Evolutionary conservation across 202 grass and related monocot genomes (phyloP).

Genomic region (Schoenoplectus tabernaemontani): DNA sequence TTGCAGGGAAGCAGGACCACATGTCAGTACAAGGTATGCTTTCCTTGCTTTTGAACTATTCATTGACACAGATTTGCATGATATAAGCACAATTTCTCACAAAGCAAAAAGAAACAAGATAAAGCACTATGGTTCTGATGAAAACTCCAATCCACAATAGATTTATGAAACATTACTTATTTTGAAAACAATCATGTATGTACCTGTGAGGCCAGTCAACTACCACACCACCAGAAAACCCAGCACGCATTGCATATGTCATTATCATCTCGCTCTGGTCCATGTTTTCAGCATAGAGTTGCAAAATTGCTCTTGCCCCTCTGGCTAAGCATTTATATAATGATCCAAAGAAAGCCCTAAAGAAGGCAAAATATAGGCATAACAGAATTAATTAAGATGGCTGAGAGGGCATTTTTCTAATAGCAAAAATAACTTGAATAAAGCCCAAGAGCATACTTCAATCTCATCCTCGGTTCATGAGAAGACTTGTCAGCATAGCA

Average conservation of each 20-base stretch:
- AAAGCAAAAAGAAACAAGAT: background rate
- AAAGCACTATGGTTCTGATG: background rate
- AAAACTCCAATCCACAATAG: too few species aligned
- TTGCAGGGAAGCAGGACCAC: conserved; percentile 59
- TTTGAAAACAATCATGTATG: background rate
- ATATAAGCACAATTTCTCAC: background rate
- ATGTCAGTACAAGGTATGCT: conserved; percentile 93
- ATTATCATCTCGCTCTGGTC: conserved; percentile 97
- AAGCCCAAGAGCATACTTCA: conserved; percentile 44
- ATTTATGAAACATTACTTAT: too few species aligned
- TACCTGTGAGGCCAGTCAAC: conserved; percentile 79
- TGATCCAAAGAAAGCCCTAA: conserved; percentile 94
- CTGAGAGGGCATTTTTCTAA: conserved; percentile 7
- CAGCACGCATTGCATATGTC: conserved; percentile 88
- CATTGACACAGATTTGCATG: conserved; percentile 18
- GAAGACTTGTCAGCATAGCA: conserved; percentile 87
- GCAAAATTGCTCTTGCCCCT: conserved; percentile 86
- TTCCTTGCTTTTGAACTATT: conserved; percentile 93
- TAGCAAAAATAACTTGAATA: background rate
- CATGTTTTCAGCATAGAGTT: conserved; percentile 94
- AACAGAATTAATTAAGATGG: conserved; percentile 8
- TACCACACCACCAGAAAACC: conserved; percentile 91
- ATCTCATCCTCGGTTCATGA: conserved; percentile 79
- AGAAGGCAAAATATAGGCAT: conserved; percentile 16
- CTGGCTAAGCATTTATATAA: conserved; percentile 94